These are phyloP conservation scores for Arthrobotrys musiformis DNA, from an alignment of 2,329 filamentous ascomycete genomes.

Conservation along the genomic window DNA sequence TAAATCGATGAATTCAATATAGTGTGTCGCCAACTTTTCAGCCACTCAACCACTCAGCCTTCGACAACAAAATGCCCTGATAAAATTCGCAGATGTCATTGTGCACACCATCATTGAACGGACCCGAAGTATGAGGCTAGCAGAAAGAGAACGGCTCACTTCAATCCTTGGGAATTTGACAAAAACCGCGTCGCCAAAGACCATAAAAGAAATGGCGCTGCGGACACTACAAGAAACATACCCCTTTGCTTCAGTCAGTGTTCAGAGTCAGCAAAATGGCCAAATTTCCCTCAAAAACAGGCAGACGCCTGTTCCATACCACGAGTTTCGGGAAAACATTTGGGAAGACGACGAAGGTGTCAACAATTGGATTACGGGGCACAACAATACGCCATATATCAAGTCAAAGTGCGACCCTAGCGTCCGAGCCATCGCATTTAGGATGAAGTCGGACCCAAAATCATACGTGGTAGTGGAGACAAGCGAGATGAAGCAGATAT, in stretches of 20 bases:
- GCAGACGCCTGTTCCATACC: slow-evolving; percentile 57
- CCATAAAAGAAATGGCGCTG: slow-evolving; percentile 60
- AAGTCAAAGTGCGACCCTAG: slow-evolving; percentile 58
- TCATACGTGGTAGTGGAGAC: slow-evolving; percentile 63
- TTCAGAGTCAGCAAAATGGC: slow-evolving; percentile 59
- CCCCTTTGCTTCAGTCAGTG: slow-evolving; percentile 60
- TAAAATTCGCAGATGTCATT: slow-evolving; percentile 62
- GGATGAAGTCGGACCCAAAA: slow-evolving; percentile 61
- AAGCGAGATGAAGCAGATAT: slow-evolving; percentile 64
- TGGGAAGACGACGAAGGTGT: slow-evolving; percentile 65
- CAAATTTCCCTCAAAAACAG: slow-evolving; percentile 60
- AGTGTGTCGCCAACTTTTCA: slow-evolving; percentile 44
- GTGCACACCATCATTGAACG: slow-evolving; percentile 50
- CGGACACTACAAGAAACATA: slow-evolving; percentile 61
- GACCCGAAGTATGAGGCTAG: slow-evolving; percentile 40
- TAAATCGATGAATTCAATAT: background rate
- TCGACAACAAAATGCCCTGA: slow-evolving; percentile 61
- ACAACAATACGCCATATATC: slow-evolving; percentile 61
- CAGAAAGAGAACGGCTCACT: slow-evolving; percentile 56
- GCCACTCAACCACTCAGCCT: slow-evolving; percentile 31
- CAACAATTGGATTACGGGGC: slow-evolving; percentile 62
- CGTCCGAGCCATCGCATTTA: slow-evolving; percentile 63
- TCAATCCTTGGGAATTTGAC: slow-evolving; percentile 62
- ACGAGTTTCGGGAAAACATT: slow-evolving; percentile 62
- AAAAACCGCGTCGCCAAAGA: slow-evolving; percentile 57